A percentile compares a stretch with the other conserved stretches of the same genome.
Conservation (phyloP, 441 rosid genomes). For the Adansonia rubrostipa region DNA sequence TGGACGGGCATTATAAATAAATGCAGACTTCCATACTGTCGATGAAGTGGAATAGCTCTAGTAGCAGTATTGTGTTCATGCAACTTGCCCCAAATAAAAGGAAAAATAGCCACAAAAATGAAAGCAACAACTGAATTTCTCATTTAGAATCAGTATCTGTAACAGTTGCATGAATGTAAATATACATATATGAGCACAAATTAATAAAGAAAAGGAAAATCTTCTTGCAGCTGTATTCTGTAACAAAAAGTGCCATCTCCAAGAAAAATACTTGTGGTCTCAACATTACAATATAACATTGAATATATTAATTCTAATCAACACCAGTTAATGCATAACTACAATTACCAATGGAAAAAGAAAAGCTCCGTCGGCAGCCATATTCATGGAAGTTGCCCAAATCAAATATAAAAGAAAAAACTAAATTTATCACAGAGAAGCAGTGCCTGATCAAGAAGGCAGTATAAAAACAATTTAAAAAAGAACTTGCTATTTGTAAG, state of each 20-base stretch:
- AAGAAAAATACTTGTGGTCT: not conserved
- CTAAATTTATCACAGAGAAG: not conserved
- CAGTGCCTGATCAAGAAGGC: not conserved
- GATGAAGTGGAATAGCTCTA: conserved; percentile 5
- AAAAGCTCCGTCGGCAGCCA: not conserved
- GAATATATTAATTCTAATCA: not conserved
- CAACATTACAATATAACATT: not conserved
- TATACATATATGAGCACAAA: not conserved
- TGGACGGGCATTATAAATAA: not conserved
- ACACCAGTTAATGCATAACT: not conserved
- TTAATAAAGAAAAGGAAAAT: not conserved
- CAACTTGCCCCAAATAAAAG: not conserved
- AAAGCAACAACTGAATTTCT: conserved; percentile 2
- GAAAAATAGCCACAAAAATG: not conserved
- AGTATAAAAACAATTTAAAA: not conserved
- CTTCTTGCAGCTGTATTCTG: not conserved
- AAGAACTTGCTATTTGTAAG: not conserved
- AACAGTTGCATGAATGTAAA: not conserved
- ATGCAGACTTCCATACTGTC: not conserved
- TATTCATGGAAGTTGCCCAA: not conserved
- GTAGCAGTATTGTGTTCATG: not conserved
- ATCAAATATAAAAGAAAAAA: not conserved
- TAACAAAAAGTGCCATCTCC: not conserved
- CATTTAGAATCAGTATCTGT: not conserved
- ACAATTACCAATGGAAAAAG: not conserved